Base-by-base conservation (phyloP, 2,329 filamentous ascomycete species). In the Xylariomycetidae sp. region DNA sequence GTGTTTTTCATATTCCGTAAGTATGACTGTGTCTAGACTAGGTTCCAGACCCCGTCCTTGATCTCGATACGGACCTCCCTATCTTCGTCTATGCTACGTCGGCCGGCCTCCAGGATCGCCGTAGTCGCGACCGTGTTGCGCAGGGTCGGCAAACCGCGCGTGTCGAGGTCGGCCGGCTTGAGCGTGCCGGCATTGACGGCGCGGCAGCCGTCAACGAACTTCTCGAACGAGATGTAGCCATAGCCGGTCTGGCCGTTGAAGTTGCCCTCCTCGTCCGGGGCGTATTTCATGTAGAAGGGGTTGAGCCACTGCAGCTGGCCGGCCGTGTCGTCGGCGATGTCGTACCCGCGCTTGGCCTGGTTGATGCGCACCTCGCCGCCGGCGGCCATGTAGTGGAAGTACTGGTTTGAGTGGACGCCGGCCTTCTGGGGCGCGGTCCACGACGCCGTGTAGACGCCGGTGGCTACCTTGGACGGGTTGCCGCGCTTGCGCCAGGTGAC, bases 381-480 rank as follows among this genome's bases (percentile, higher is more conserved):
- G 39, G 76, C 74, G 3, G 77, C 89, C 65, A 95, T 82, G 65
- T 92, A 95, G 64, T 95, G 89, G 69, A 95, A 95, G 65, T 95
- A 92, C 65, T 95, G 89, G 60, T 94, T 94, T 2, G 83, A 90
- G 64, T 95, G 90, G n/a, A 95, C 88, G 31, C 90, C 89, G 0
- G 89, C 89, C 52, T 82, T 85, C 58, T 93, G 85, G 10, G 90
- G 89, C 6, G 90, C 90, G 2, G 89, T 95, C 89, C 89, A 95
- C 25, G 84, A 90, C 9, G 89, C 85, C 10, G 90, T 95, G 64
- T 94, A 95, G 6, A 95, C 87, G 35, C 79, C 89, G 2, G 88
- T 92, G 9, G 85, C 90, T 35, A 77, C 69, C 65, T 85, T 88
- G 39, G 63, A 66, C 0, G 76, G 69, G 46, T 85, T 78, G 34